Percentiles rank a stretch among this genome's conserved stretches.
Conservation (phyloP, 345 rosid species). For the Trapa bicornis region DNA sequence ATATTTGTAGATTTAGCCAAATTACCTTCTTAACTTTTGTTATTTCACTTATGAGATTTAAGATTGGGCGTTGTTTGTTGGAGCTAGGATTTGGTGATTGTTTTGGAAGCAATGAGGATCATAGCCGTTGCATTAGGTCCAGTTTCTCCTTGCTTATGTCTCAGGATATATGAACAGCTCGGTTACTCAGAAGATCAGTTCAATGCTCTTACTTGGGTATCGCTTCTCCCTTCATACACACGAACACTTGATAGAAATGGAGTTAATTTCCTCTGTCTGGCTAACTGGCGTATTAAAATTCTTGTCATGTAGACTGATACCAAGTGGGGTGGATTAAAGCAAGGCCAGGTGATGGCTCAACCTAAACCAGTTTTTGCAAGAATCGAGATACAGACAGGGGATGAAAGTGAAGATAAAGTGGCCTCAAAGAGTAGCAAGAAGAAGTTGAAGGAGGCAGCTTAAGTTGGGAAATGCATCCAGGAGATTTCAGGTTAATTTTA, state of each 20-base stretch:
- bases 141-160: slow-evolving; percentile 53
- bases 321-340: slow-evolving; percentile 82
- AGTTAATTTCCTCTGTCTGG: neutral
- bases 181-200: slow-evolving; percentile 62
- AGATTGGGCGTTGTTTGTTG: neutral
- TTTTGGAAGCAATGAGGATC: slow-evolving; percentile 80
- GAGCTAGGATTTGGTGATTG: slow-evolving; percentile 69
- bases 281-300: neutral
- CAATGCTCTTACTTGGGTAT: slow-evolving; percentile 47
- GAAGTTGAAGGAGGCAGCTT: slow-evolving; percentile 2
- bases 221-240: slow-evolving; percentile 3
- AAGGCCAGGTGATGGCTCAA: slow-evolving; percentile 76
- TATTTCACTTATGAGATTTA: neutral
- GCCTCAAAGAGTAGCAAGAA: slow-evolving; percentile 28
- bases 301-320: slow-evolving; percentile 41
- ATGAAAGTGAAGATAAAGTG: slow-evolving; percentile 18
- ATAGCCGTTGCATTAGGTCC: slow-evolving; percentile 73
- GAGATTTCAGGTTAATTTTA: neutral
- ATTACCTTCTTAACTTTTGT: neutral
- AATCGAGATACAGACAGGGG: slow-evolving; percentile 38
- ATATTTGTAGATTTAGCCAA: neutral
- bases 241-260: neutral
- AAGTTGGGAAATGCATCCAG: neutral
- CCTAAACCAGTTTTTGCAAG: slow-evolving; percentile 74
- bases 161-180: slow-evolving; percentile 69